A percentile compares a stretch with the other conserved stretches of the same genome.
Conservation (phyloP, 352 stramenopile species). For the Phytophthora constricta region DNA sequence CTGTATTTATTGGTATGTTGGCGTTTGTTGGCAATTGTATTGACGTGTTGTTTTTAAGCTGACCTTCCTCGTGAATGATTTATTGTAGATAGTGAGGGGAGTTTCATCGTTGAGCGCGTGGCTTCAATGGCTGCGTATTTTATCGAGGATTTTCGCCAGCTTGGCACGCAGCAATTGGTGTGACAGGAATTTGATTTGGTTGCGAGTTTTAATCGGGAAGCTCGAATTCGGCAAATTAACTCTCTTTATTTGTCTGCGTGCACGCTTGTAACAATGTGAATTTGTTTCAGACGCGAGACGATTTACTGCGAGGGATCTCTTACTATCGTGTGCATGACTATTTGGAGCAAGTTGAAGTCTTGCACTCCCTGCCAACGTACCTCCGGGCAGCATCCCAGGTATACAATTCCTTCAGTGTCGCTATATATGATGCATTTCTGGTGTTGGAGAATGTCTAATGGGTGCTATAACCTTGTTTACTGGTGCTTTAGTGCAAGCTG, state of each 20-base stretch:
- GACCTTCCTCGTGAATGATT: not conserved
- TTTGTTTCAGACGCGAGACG: conserved; percentile 61
- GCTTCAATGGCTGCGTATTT: conserved; percentile 85
- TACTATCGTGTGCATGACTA: conserved; percentile 90
- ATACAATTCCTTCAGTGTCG: not conserved
- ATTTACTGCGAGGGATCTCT: conserved; percentile 79
- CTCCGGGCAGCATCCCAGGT: conserved; percentile 53
- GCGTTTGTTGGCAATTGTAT: too few species aligned
- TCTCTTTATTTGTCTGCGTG: too few species aligned
- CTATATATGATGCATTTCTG: not conserved
- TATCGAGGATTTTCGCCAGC: conserved; percentile 66
- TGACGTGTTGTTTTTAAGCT: not conserved
- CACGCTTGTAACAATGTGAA: too few species aligned
- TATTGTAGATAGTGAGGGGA: conserved; percentile 89
- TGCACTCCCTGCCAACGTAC: conserved; percentile 75
- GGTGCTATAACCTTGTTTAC: not conserved
- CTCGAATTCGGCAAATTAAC: too few species aligned
- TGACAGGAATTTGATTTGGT: conserved; percentile 19
- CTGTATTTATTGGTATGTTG: conserved; percentile 72
- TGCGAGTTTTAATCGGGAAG: too few species aligned
- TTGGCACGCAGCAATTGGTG: conserved; percentile 40
- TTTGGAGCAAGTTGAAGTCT: conserved; percentile 88
- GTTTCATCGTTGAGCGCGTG: conserved; percentile 90
- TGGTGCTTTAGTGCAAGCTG: conserved; percentile 68
- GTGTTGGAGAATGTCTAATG: not conserved